These are phyloP conservation scores for Leucocoprinus leucothites DNA, from an alignment of 768 basidiomycete genomes.

Conservation along the genomic window DNA sequence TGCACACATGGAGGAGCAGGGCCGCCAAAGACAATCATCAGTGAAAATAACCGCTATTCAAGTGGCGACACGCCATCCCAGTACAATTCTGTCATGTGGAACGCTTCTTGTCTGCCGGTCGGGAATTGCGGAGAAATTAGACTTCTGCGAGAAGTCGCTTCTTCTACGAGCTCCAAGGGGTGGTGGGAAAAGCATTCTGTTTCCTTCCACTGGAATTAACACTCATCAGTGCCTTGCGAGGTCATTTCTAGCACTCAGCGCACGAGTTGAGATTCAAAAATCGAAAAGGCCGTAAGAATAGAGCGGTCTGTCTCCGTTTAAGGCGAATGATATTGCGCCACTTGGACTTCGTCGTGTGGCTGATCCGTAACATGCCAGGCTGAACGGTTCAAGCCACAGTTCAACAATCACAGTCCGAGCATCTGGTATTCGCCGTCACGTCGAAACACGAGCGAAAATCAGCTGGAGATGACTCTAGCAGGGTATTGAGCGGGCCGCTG, in stretches of 20 bases:
- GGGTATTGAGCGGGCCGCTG: conserved; percentile 1
- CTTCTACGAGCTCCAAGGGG: background rate
- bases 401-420: background rate
- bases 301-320: background rate
- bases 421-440: background rate
- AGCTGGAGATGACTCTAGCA: background rate
- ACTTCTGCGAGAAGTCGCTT: conserved; percentile 7
- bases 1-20: background rate
- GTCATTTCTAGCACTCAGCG: background rate
- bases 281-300: background rate
- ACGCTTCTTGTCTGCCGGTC: background rate
- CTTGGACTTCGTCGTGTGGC: background rate
- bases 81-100: conserved; percentile 6
- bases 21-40: background rate
- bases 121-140: conserved; percentile 9
- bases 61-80: background rate
- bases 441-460: background rate
- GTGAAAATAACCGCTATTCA: background rate
- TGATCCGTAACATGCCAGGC: background rate
- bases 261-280: background rate
- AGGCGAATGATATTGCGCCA: background rate
- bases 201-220: background rate
- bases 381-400: background rate
- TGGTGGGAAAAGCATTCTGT: background rate
- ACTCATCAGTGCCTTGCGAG: background rate